These are phyloP conservation scores for Lathyrus aphaca DNA, from an alignment of 306 rosid species.

Conservation along the genomic window DNA sequence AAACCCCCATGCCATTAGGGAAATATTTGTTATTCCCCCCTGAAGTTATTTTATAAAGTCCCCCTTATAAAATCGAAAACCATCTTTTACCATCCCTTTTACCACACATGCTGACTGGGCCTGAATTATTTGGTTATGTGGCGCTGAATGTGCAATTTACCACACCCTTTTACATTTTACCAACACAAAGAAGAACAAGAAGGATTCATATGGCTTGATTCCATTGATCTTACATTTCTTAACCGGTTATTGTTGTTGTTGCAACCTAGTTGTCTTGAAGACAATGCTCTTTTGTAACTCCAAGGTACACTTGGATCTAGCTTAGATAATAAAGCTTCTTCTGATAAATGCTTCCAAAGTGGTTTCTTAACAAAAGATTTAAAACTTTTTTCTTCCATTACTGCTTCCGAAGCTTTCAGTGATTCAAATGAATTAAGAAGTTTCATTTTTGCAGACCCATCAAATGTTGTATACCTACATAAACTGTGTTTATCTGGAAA, in stretches of 20 bases:
- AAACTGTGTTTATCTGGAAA: conserved; percentile 44
- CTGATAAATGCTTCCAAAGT: conserved; percentile 87
- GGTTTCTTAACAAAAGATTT: conserved; percentile 52
- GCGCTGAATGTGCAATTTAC: no score
- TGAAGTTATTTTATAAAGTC: no score
- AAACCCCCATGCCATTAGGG: no score
- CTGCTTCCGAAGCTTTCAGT: conserved; percentile 39
- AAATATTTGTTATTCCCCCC: no score
- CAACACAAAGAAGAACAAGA: conserved; percentile 36
- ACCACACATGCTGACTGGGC: no score
- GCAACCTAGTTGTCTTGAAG: conserved; percentile 59
- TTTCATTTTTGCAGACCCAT: conserved; percentile 52
- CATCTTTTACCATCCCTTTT: no score
- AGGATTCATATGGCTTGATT: conserved; percentile 53
- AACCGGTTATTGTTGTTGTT: conserved; percentile 7
- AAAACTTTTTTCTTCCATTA: conserved; percentile 9
- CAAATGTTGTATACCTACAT: conserved; percentile 55
- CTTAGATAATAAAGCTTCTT: conserved; percentile 76
- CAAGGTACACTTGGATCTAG: conserved; percentile 72
- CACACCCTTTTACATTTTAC: no score
- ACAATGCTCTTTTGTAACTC: conserved; percentile 73
- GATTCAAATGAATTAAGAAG: conserved; percentile 51
- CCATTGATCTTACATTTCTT: conserved; percentile 53
- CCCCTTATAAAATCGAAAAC: no score
- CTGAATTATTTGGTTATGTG: no score